Conservation (phyloP, 192 early-diverging fungal genomes). For the Gryganskiella cystojenkinii region DNA sequence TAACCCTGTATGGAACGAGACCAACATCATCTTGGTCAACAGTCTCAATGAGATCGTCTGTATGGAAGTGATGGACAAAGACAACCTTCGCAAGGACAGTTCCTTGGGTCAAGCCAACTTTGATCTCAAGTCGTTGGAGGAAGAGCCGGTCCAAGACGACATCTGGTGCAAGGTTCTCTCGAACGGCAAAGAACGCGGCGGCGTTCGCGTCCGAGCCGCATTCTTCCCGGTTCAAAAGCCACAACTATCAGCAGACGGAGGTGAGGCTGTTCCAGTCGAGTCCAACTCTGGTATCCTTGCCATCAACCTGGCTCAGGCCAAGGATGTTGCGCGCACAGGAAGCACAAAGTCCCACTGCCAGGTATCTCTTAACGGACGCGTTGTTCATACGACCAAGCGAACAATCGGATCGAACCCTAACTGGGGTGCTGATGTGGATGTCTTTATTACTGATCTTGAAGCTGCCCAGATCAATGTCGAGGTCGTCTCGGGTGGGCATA, state of each 20-base stretch:
- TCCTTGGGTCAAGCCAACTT: slow-evolving; percentile 70
- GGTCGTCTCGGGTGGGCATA: slow-evolving; percentile 62
- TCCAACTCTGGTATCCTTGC: slow-evolving; percentile 71
- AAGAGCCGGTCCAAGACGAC: slow-evolving; percentile 54
- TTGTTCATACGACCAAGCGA: slow-evolving; percentile 66
- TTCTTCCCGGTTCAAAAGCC: slow-evolving; percentile 37
- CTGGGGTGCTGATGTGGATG: slow-evolving; percentile 78
- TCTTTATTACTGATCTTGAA: slow-evolving; percentile 79
- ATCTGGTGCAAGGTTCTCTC: slow-evolving; percentile 54
- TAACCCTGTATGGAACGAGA: slow-evolving; percentile 91
- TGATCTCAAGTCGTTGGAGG: slow-evolving; percentile 59
- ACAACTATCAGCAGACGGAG: slow-evolving; percentile 26
- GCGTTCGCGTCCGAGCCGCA: slow-evolving; percentile 33
- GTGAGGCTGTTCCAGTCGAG: slow-evolving; percentile 42
- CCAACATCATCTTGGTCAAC: slow-evolving; percentile 77
- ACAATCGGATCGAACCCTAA: slow-evolving; percentile 83
- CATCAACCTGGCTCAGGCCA: slow-evolving; percentile 73
- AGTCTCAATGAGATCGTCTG: slow-evolving; percentile 78
- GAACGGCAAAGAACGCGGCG: slow-evolving; percentile 43
- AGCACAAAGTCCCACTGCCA: slow-evolving; percentile 61
- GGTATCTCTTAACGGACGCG: slow-evolving; percentile 64
- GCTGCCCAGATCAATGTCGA: slow-evolving; percentile 66
- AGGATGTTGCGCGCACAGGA: slow-evolving; percentile 66
- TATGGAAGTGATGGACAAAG: slow-evolving; percentile 86
- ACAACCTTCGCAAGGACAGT: slow-evolving; percentile 79